Evolutionary conservation across 257 asterid species (phyloP), one percentile per base, ranked within the genome.

Genomic region (Scutellaria barbata): DNA sequence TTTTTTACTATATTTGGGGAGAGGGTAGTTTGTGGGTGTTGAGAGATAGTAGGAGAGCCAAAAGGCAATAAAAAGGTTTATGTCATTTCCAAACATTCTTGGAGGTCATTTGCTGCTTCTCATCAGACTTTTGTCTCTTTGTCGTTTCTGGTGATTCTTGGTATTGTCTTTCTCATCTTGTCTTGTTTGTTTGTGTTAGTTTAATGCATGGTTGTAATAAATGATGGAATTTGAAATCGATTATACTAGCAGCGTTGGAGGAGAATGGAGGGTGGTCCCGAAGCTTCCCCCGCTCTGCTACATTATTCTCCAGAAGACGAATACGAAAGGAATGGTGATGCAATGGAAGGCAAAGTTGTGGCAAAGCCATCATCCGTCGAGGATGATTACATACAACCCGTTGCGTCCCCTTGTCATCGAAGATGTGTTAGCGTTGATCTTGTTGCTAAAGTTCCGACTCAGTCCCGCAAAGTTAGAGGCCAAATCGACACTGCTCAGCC

Each of bases 401-500:
- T 71, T 57, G 30, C 83, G 25, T 76, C 88, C 8, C 64, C 85
- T 60, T 65, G 7, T 16, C 81, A 59, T 47, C 39, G 80, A 16
- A 77, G 83, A 76, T 78, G 79, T 43, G 76, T 68, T n/a, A 77
- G 85, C 48, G 48, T 51, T n/a, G 83, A 74, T 33, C 81, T 78
- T 12, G 47, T 71, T 7, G 83, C 86, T 42, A 83, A 79, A 58
- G 66, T 79, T 60, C 85, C 66, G 1, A 8, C 95, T 46, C 35
- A 30, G 4, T 30, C 35, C 35, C 35, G 5, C 35, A 30, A 30
- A 2, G 35, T 30, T 3, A 30, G 5, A 30, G 35, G 35, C 35
- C 88, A 82, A 1, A 90, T 95, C 2, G 99, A 90, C 79, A 95
- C 99, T 8, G 87, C 96, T 7, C 88, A 95, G 0, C 99, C 99